Base-by-base conservation (phyloP, 1,139 yeast species). In the Debaryomycetaceae sp. region DNA sequence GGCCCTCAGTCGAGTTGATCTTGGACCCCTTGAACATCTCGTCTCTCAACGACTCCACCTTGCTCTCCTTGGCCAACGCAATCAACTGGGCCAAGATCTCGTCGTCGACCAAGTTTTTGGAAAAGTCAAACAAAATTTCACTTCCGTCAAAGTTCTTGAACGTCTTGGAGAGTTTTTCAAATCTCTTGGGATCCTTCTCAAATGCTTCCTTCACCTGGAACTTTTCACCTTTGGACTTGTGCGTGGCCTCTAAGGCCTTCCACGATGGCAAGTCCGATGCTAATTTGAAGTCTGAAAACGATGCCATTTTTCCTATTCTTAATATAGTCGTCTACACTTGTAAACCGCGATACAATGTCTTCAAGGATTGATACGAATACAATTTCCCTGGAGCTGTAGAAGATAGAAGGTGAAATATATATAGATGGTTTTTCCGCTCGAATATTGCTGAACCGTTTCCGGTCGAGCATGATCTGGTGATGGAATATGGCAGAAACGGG, bases 1-100 rank as follows among this genome's bases (percentile, higher is more conserved):
- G 84, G 68, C 82, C 87, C 72, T 93, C 99, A 50, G 99, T 93
- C 71, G 82, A 80, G 78, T 93, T 93, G 77, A 93, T 90, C 72
- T 89, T 90, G 49, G 84, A 88, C 64, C 99, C 99, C 33, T 80
- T 80, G 65, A 93, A 93, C 89, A 93, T 83, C 48, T 80, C 88
- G 59, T 91, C 95, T 66, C 99, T 84, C 65, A 93, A 82, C 49
- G 77, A 69, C 65, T 89, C 96, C 54, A 93, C 91, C 48, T 84
- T 80, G 55, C 97, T 91, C 69, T 93, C 96, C 66, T 84, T 83
- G 57, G 98, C 98, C 63, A 93, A 81, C 62, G 81, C 77, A 52
- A 88, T 52, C 65, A 93, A 80, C 47, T 81, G 69, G 35, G 69
- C 58, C 57, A 87, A 68, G 61, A 91, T 81, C 61, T 88, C 91